Evolutionary conservation across 1,284 basidiomycete species (phyloP), one percentile per base, ranked within the genome.

Genomic region (Tilletia indica): DNA sequence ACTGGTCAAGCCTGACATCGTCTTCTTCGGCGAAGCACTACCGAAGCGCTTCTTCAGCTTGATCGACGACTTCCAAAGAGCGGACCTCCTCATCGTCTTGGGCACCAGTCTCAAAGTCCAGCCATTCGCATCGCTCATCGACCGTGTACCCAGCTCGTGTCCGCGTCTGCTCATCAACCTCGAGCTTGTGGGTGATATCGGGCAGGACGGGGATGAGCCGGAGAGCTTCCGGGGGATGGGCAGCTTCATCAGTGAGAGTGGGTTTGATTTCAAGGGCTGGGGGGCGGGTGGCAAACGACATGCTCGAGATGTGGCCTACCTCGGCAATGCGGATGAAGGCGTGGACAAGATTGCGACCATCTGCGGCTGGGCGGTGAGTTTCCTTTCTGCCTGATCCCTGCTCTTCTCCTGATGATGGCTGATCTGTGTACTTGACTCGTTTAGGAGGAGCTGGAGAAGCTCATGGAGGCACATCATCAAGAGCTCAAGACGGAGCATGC

Each of bases 21-120:
- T 83, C 19, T 82, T 84, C 69, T 84, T 84, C 68, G 83, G 83
- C 25, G 83, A 85, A 67, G 74, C 71, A 3, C 67, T 85, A 11
- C 83, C 83, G 0, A 66, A 74, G 4, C 72, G 76, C 1, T 85
- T 85, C 72, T 84, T 84, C 67, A 47, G 73, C 9, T 73, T 76
- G 47, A 70, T 81, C 6, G 71, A 83, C 72, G 86, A 87, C 51
- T 85, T 87, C 36, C 80, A 87, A 2, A 51, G 79, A 21, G 92
- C 92, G 2, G 93, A 98, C 84, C 87, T 98, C 11, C 88, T 98
- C 21, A 90, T 98, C 76, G 90, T 97, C 39, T 90, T 98, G 77
- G 96, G 96, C 36, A 98, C 96, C 0, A 96, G 93, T 2, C 87
- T 96, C 36, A 90, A 90, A 69, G 88, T 88, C 1, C 86, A 88